Base-by-base conservation (phyloP, 805 yeast genomes). In the Candida taoyuanica region DNA sequence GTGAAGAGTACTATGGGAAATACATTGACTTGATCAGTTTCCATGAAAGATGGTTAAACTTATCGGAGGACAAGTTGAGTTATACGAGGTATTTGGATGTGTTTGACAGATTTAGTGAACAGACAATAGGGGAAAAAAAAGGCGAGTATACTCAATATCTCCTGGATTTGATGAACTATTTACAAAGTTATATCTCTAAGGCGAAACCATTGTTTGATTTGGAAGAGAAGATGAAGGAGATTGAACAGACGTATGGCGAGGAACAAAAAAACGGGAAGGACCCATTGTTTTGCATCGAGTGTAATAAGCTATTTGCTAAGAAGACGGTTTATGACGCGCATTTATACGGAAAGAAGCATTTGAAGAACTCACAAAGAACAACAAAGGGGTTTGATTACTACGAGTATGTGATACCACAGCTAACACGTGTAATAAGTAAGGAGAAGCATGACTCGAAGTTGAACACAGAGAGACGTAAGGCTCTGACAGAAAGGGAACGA, bases 271-370 rank as follows among this genome's bases (percentile, higher is more conserved):
- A 9, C 9, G 13, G 7, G 6, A n/a, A 7, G 28, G 43, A 47
- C 3, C 60, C 59, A 18, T 42, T 74, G 1, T 82, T 58, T 47
- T 91, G 97, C 55, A 46, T 58, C 5, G 69, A 72, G 0, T 91
- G 97, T 55, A 67, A 73, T 20, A 82, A 76, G 52, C 40, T 51
- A 15, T 88, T 85, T 55, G 63, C 83, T 12, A 81, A 81, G 36
- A 63, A 63, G 19, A 62, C 87, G 0, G 93, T 85, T 0, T 88
- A 67, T 54, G 60, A 71, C 4, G 78, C 74, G 3, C 97, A 91
- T 65, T 58, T 86, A 18, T 43, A 51, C 1, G 95, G 96, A 1
- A 85, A 83, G 55, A 81, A 80, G 49, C 97, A 91, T 55, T 62
- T 68, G 40, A 81, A 77, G 48, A 76, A 76, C 47, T 36, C 33